Conservation (phyloP, 2,329 filamentous ascomycete genomes). For the Cladophialophora exuberans region DNA sequence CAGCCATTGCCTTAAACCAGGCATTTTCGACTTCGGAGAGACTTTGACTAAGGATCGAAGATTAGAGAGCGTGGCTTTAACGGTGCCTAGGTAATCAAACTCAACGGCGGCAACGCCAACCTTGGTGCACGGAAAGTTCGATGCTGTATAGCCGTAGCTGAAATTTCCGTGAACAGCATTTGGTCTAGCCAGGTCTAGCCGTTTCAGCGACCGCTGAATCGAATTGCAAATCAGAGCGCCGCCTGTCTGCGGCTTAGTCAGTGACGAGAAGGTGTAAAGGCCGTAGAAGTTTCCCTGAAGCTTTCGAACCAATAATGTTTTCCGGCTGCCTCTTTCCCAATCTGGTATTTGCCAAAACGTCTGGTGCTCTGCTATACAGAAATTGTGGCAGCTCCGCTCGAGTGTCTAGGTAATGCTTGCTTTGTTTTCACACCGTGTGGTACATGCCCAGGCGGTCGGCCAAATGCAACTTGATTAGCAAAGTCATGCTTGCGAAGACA, state of each 20-base stretch:
- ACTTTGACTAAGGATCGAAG: too few species aligned
- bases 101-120: too few species aligned
- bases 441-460: too few species aligned
- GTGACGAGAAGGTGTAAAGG: not conserved
- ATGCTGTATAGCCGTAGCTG: too few species aligned
- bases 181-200: not conserved
- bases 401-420: too few species aligned
- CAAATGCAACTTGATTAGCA: slow-evolving; percentile 13
- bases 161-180: slow-evolving; percentile 1
- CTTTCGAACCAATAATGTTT: too few species aligned
- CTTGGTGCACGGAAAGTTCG: not conserved
- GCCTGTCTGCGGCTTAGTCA: slow-evolving; percentile 1
- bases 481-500: not conserved
- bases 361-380: not conserved
- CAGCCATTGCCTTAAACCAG: too few species aligned
- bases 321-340: slow-evolving; percentile 18
- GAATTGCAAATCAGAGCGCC: too few species aligned
- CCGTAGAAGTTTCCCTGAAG: too few species aligned
- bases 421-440: too few species aligned
- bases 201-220: not conserved
- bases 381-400: not conserved
- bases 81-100: not conserved
- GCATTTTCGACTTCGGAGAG: too few species aligned
- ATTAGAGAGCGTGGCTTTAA: too few species aligned
- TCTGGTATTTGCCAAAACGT: slow-evolving; percentile 7